Evolutionary conservation across 495 filamentous ascomycete species (phyloP), one percentile per base, ranked within the genome.

Genomic region (Aspergillus cavernicola): DNA sequence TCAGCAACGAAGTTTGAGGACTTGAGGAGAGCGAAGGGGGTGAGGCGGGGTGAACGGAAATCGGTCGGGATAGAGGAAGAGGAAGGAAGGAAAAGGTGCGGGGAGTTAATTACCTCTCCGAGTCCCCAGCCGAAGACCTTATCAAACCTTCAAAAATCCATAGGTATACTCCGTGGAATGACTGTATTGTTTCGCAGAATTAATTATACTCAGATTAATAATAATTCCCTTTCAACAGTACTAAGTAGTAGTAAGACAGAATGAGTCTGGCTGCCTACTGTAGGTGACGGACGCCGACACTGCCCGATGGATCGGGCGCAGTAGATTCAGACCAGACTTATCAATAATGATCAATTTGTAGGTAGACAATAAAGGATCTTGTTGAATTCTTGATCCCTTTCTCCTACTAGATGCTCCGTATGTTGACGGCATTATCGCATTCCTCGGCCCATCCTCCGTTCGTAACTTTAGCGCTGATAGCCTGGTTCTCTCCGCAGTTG

Each of bases 401-500:
- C 4, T 16, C 3, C 12, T 12, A 13, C 9, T 33, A 33, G 11
- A 33, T 33, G 20, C 10, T 42, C 10, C 1, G 20, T 13, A 8
- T 24, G 20, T 20, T 36, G 15, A 24, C 33, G 12, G 5, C 20
- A 24, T 50, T 31, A 6, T 5, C 36, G 12, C 15, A 18, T 18
- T 39, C 36, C 22, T 50, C 33, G 23, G 29, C 46, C 16, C 38
- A 6, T 4, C 42, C 35, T 45, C 46, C 36, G 26, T 3, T 39
- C 19, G 33, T 31, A 22, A 32, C 18, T 31, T 44, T 56, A 50
- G 53, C 45, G 53, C 50, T 58, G 55, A 49, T 37, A 13, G 9
- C 44, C 52, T 28, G 24, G 9, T 28, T 28, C 23, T 42, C 24
- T 52, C 49, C 43, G 26, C 48, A 35, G 39, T 39, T 16, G 39